Base-by-base conservation (phyloP, 352 stramenopile species). In the Phytophthora crassamura region DNA sequence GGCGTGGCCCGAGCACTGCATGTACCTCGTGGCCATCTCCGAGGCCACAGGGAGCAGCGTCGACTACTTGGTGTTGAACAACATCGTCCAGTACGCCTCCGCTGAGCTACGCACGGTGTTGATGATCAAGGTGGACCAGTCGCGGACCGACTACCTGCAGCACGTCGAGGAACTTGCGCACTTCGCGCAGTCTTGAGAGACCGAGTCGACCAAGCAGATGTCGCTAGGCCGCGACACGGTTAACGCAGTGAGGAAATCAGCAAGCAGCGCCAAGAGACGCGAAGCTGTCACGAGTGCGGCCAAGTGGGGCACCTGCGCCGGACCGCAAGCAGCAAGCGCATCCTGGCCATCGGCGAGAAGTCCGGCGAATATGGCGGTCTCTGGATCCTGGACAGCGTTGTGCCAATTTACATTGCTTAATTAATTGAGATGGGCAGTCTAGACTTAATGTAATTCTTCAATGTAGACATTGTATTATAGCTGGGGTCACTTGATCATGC, bases 1-100 rank as follows among this genome's bases (percentile, higher is more conserved):
- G 34, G 28, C 35, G 4, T 57, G 49, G 49, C 8, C 20, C 7
- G 49, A 57, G 49, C 49, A 47, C 38, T 57, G 38, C 49, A 16
- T 57, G 18, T 47, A 57, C 36, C n/a, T n/a, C n/a, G n/a, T n/a
- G n/a, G n/a, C n/a, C n/a, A n/a, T n/a, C n/a, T n/a, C n/a, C n/a
- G n/a, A n/a, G n/a, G n/a, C n/a, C n/a, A n/a, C 11, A 39, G n/a
- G 20, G 46, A 10, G 35, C 49, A 4, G 20, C 35, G 7, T 38
- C 7, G 39, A 32, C 18, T 53, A 48, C 20, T 20, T 57, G 0
- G 58, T 59, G 7, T 30, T 66, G 20, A 39, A 57, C 42, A 64
- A 49, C 30, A 47, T 64, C 16, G 57, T 57, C 4, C 28, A 64
- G 18, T 56, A 64, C 33, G 43, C 43, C 18, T 64, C 43, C 8